phyloP scores from a whole-genome alignment of 768 basidiomycete genomes.

The Lentinula edodes region DNA sequence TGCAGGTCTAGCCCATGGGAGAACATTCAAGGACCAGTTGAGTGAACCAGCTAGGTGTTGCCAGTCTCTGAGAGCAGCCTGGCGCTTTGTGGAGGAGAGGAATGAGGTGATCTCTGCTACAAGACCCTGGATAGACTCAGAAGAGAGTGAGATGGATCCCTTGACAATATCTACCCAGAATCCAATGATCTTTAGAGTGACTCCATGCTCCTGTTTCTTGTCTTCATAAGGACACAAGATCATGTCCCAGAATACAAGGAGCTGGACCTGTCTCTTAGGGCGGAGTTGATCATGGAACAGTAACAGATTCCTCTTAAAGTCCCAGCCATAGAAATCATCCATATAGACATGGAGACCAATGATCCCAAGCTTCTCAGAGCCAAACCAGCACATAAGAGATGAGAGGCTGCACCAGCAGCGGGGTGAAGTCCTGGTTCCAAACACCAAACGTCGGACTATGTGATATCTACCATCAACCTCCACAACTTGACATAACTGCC shows the following conservation, averaged over 20 bases:
- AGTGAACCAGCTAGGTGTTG: no score
- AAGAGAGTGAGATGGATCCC: no score
- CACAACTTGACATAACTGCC: constrained; percentile 27
- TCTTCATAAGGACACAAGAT: constrained; percentile 20
- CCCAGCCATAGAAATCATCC: constrained; percentile 24
- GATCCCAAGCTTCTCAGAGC: constrained; percentile 13
- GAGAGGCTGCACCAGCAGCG: constrained; percentile 21
- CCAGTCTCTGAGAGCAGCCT: no score
- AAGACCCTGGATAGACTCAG: no score
- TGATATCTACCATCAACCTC: constrained; percentile 16
- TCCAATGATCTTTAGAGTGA: constrained; percentile 26
- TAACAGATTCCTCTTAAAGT: constrained; percentile 16
- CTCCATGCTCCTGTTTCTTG: constrained; percentile 21
- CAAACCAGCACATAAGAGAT: constrained; percentile 24
- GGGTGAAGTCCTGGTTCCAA: constrained; percentile 21
- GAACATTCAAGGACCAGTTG: no score
- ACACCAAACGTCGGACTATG: constrained; percentile 22
- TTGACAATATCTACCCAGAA: no score
- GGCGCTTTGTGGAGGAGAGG: no score
- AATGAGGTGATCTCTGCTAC: no score
- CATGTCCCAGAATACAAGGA: constrained; percentile 21
- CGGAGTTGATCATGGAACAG: constrained; percentile 14
- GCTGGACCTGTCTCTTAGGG: constrained; percentile 17
- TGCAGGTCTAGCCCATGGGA: no score
- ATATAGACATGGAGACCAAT: constrained; percentile 20